Conservation (phyloP, 2,329 filamentous ascomycete genomes). For the Alternaria triticimaculans region DNA sequence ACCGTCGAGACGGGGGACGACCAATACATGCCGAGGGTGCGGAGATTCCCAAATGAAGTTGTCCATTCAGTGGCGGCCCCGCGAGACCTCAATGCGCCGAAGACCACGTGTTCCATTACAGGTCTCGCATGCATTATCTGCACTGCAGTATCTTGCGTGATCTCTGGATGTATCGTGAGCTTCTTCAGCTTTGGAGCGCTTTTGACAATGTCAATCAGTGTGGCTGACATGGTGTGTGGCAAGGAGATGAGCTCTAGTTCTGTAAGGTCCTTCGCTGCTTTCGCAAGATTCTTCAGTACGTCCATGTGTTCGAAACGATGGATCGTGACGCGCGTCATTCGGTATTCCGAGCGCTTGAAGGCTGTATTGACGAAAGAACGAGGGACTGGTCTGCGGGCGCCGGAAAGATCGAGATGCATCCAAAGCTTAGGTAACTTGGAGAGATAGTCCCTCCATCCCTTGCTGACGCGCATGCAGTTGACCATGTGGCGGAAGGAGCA, state of each 20-base stretch:
- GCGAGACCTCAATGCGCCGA: constrained; percentile 10
- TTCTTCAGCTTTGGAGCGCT: constrained; percentile 33
- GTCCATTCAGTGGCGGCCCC: constrained; percentile 26
- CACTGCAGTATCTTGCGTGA: constrained; percentile 33
- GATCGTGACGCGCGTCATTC: constrained; percentile 42
- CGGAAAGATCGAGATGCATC: constrained; percentile 61
- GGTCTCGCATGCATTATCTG: constrained; percentile 38
- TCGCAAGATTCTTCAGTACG: constrained; percentile 49
- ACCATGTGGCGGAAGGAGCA: constrained; percentile 60
- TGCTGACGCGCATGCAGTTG: constrained; percentile 62
- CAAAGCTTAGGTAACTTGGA: constrained; percentile 57
- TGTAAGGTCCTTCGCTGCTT: constrained; percentile 44
- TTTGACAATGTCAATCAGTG: constrained; percentile 40
- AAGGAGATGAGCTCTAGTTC: constrained; percentile 41
- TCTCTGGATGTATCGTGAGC: constrained; percentile 31
- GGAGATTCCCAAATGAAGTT: constrained; percentile 32
- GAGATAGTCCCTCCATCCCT: constrained; percentile 62
- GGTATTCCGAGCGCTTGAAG: constrained; percentile 49
- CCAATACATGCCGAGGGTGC: constrained; percentile 25
- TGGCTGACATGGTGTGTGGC: constrained; percentile 30
- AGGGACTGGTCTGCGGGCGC: constrained; percentile 52
- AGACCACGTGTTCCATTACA: constrained; percentile 34
- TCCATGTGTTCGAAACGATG: constrained; percentile 50
- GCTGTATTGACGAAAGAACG: constrained; percentile 52
- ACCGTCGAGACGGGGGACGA: neutral